These are phyloP conservation scores for Halophytophthora batemanensis DNA, from an alignment of 352 stramenopile species.

Conservation along the genomic window DNA sequence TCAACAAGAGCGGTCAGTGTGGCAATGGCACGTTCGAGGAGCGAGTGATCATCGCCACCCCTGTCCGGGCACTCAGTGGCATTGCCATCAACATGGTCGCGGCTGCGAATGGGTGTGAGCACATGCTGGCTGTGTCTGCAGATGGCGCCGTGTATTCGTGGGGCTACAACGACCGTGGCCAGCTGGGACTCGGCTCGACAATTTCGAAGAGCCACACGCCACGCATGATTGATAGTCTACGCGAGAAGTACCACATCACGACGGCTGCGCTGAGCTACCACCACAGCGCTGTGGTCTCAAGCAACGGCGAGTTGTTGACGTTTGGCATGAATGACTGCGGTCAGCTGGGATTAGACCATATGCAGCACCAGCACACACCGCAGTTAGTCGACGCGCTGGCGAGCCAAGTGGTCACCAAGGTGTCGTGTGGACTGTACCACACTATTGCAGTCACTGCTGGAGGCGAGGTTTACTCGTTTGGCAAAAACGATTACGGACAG, in stretches of 20 bases:
- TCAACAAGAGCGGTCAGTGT: slow-evolving; percentile 89
- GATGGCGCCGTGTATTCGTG: slow-evolving; percentile 82
- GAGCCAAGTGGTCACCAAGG: slow-evolving; percentile 67
- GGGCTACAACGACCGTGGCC: slow-evolving; percentile 86
- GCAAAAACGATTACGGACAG: slow-evolving; percentile 88
- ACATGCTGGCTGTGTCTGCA: slow-evolving; percentile 80
- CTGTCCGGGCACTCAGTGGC: slow-evolving; percentile 62
- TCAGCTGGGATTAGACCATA: slow-evolving; percentile 77
- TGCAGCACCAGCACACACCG: slow-evolving; percentile 82
- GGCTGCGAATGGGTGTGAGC: slow-evolving; percentile 81
- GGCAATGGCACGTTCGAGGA: slow-evolving; percentile 87
- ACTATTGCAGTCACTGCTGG: slow-evolving; percentile 57
- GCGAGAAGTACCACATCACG: slow-evolving; percentile 83
- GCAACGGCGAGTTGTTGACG: slow-evolving; percentile 68
- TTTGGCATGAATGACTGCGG: slow-evolving; percentile 90
- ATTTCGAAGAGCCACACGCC: slow-evolving; percentile 87
- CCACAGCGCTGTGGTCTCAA: slow-evolving; percentile 81
- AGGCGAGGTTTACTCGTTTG: slow-evolving; percentile 82
- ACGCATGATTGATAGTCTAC: slow-evolving; percentile 72
- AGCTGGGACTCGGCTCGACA: slow-evolving; percentile 78
- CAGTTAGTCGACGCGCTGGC: slow-evolving; percentile 71
- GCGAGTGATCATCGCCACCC: slow-evolving; percentile 70
- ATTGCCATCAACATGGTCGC: slow-evolving; percentile 70
- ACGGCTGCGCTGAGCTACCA: slow-evolving; percentile 81
- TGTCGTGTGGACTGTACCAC: slow-evolving; percentile 82